These are phyloP conservation scores for Geotrichum phurueaensis DNA, from an alignment of 1,139 yeast species.

Conservation along the genomic window DNA sequence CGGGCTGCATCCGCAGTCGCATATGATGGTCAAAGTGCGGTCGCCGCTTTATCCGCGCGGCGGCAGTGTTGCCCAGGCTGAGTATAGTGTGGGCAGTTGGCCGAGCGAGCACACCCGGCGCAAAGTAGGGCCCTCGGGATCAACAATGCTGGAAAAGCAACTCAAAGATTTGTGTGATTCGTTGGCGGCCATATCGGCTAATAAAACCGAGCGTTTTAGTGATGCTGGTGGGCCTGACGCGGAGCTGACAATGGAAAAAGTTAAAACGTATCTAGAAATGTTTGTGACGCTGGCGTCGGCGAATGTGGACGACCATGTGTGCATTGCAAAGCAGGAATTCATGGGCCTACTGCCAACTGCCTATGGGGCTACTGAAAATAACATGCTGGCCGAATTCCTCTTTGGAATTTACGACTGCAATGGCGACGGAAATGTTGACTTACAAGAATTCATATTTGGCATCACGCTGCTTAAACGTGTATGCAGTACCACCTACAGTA, in stretches of 20 bases:
- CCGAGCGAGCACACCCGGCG: not conserved
- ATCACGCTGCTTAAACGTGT: not conserved
- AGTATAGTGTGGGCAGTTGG: not conserved
- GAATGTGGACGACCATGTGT: not conserved
- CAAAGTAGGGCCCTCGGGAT: not conserved
- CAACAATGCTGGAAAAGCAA: not conserved
- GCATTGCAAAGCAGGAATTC: not conserved
- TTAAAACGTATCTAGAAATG: not conserved
- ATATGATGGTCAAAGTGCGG: not conserved
- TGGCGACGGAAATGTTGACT: conserved; percentile 21
- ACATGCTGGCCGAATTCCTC: conserved; percentile 17
- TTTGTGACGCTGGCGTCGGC: not conserved
- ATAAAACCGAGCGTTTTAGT: not conserved
- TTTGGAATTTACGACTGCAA: conserved; percentile 23
- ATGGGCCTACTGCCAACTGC: not conserved
- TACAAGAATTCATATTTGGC: conserved; percentile 22
- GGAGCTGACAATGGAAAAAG: not conserved
- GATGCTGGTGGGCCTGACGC: not conserved
- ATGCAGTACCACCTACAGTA: not conserved
- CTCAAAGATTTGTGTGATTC: not conserved
- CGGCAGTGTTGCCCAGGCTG: not conserved
- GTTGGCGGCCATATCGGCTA: not conserved
- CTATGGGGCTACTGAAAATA: not conserved
- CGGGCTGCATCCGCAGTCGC: not conserved
- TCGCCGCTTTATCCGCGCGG: not conserved